Base-by-base conservation (phyloP, 106 monocot species). In the Narthecium ossifragum region DNA sequence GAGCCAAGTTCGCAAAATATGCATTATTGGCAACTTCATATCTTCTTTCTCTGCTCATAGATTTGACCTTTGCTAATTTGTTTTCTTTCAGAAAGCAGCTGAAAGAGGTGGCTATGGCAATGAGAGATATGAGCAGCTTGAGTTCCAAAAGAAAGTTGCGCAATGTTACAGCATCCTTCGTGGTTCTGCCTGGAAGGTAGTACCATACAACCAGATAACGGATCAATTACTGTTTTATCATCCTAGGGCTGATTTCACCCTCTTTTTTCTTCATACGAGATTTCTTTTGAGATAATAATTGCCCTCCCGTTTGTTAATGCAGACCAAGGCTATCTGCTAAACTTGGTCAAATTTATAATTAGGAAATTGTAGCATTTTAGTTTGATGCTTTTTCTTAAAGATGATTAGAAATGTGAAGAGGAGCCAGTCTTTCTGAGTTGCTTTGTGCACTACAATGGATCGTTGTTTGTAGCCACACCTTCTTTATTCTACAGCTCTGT, bases 71-170 rank as follows among this genome's bases (percentile, higher is more conserved):
- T n/a, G n/a, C n/a, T n/a, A n/a, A n/a, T n/a, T n/a, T n/a, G n/a
- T n/a, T 49, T 31, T 40, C 7, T 62, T 57, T 34, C 70, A 98
- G 98, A 80, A 79, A 98, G 98, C 98, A 30, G 84, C 98, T 57
- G 74, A 83, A 62, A 81, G 98, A 51, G 98, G 91, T 61, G 81
- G 84, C n/a, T 98, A 91, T 76, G 96, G 96, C 26, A 47, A 31
- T 7, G 96, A 98, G 70, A 86, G 87, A 74, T 98, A 98, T 55
- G 91, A 91, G 63, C 66, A 77, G 2, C 71, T 98, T 51, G 91
- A 98, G 25, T 98, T 91, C 64, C 98, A 98, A 68, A 78, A 41
- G 45, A 79, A 84, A 70, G 91, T 98, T 61, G 81, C 82, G 0
- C 51, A 77, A 30, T 47, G 67, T 73, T 98, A 98, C 70, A 61